Percentiles rank a stretch among this genome's conserved stretches.
phyloP scores from a whole-genome alignment of 2,329 filamentous ascomycete species.

The Verticillium zaregamsianum region DNA sequence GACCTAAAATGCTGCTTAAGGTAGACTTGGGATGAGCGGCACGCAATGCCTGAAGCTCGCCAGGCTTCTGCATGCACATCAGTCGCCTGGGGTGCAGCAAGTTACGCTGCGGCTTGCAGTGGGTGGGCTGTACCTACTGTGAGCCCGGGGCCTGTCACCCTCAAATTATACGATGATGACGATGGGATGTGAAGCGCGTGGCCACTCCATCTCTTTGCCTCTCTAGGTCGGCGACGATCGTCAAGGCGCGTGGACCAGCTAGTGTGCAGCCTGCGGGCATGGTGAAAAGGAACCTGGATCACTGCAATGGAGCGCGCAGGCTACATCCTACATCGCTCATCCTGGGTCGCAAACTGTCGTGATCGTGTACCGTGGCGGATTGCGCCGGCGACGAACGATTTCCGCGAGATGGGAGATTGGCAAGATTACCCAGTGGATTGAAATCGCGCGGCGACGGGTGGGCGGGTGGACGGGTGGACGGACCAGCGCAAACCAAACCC shows the following conservation, averaged over 20 bases:
- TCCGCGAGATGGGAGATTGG: not conserved
- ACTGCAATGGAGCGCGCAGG: too few relatives aligned
- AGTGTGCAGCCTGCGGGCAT: too few relatives aligned
- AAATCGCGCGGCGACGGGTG: not conserved
- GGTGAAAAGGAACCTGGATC: too few relatives aligned
- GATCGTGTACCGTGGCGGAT: not conserved
- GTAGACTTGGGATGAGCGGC: not conserved
- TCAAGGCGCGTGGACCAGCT: too few relatives aligned
- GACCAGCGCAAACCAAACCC: not conserved
- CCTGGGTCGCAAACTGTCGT: too few relatives aligned
- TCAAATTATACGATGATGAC: not conserved
- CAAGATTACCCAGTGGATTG: not conserved
- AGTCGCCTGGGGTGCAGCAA: not conserved
- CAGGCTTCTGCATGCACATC: not conserved
- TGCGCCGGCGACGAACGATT: not conserved
- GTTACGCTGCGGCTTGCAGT: not conserved
- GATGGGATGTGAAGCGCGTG: not conserved
- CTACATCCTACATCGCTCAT: too few relatives aligned
- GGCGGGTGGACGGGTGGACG: not conserved
- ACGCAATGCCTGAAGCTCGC: not conserved
- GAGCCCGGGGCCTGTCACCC: not conserved
- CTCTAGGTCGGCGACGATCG: too few relatives aligned
- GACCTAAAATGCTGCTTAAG: not conserved
- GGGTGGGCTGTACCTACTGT: not conserved
- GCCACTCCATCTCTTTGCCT: not conserved